Conservation (phyloP, 495 filamentous ascomycete species). For the Penicillium soppii region DNA sequence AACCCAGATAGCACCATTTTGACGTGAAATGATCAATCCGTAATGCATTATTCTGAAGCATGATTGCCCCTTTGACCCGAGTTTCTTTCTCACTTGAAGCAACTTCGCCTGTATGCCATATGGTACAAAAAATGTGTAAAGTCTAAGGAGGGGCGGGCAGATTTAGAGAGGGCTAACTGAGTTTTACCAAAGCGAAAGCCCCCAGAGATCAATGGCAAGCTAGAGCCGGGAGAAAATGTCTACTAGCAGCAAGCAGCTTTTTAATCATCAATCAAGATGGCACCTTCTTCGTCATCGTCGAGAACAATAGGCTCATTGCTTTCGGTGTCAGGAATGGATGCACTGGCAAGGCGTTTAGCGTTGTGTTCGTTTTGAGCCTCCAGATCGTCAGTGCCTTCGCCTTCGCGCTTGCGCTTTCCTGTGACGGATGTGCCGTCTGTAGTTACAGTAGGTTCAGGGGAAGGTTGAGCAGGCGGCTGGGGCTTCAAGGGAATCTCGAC, state of each 20-base stretch:
- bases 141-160: no score
- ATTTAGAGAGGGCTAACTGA: no score
- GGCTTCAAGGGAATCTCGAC: conserved; percentile 54
- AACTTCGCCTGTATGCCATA: conserved; percentile 14
- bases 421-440: conserved; percentile 21
- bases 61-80: neutral
- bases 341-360: conserved; percentile 44
- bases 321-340: conserved; percentile 27
- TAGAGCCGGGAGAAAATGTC: neutral
- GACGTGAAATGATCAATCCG: neutral
- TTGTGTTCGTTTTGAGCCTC: conserved; percentile 33
- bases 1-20: neutral
- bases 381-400: conserved; percentile 45
- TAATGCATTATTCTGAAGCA: neutral
- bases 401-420: conserved; percentile 49
- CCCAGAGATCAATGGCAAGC: neutral
- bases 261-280: conserved; percentile 73
- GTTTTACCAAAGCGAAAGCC: no score
- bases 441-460: conserved; percentile 11
- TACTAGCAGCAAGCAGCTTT: neutral
- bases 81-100: neutral
- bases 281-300: conserved; percentile 61
- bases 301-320: conserved; percentile 45
- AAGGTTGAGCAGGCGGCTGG: conserved; percentile 24
- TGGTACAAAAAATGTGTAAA: conserved; percentile 23